Evolutionary conservation across 768 basidiomycete genomes (phyloP).

Genomic region (Lenzites betulinus): DNA sequence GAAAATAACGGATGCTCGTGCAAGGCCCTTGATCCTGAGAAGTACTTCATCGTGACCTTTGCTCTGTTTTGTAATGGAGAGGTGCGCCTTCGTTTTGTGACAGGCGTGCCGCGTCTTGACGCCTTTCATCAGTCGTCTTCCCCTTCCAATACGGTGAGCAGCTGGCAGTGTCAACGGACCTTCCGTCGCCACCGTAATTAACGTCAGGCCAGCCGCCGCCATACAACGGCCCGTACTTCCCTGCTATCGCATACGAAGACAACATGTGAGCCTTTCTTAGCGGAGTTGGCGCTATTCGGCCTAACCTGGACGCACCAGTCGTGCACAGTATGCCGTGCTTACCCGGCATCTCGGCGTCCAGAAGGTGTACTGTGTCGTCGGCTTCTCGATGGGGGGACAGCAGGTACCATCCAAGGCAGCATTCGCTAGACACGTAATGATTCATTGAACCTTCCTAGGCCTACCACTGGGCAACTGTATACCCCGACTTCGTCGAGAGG

Average conservation of each 20-base stretch:
- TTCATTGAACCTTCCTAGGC: constrained; percentile 35
- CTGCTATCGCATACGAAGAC: constrained; percentile 32
- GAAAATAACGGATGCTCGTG: too few species aligned
- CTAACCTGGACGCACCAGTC: constrained; percentile 12
- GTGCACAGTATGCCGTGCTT: constrained; percentile 31
- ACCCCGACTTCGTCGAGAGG: constrained; percentile 52
- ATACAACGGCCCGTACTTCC: constrained; percentile 36
- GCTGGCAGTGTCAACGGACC: background rate
- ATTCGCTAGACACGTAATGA: background rate
- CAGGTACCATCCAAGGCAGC: constrained; percentile 23
- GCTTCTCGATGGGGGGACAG: constrained; percentile 35
- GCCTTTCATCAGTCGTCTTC: constrained; percentile 27
- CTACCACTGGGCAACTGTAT: constrained; percentile 57
- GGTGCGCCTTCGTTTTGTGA: constrained; percentile 19
- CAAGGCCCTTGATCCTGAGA: constrained; percentile 28
- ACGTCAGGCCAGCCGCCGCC: constrained; percentile 29
- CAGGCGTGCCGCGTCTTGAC: background rate
- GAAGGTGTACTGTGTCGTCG: constrained; percentile 28
- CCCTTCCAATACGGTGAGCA: constrained; percentile 31
- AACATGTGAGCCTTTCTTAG: constrained; percentile 26
- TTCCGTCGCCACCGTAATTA: background rate
- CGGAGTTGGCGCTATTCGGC: background rate
- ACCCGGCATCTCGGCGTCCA: constrained; percentile 26
- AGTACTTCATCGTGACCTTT: constrained; percentile 33
- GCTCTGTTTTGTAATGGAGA: constrained; percentile 35